Conservation (phyloP, 805 yeast genomes). For the Lipomyces yamadae region DNA sequence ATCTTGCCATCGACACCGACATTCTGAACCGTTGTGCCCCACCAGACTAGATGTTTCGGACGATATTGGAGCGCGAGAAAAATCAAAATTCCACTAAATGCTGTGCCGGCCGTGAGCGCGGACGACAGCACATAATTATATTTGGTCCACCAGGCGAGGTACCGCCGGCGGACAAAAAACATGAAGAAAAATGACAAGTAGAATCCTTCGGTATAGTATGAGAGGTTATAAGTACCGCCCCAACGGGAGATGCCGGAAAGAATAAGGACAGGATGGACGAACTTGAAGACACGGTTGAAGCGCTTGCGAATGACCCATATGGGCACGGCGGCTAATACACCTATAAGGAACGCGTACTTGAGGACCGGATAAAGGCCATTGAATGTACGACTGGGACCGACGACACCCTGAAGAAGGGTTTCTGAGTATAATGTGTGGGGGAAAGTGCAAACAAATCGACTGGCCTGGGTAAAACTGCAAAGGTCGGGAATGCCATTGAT, state of each 20-base stretch:
- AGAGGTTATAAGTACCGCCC: conserved; percentile 30
- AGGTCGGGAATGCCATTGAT: conserved; percentile 36
- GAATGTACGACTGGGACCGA: conserved; percentile 40
- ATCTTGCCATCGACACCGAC: conserved; percentile 34
- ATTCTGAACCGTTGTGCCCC: conserved; percentile 55
- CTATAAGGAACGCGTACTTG: conserved; percentile 38
- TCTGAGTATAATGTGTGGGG: conserved; percentile 39
- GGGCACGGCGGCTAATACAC: conserved; percentile 30
- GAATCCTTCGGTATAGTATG: conserved; percentile 51
- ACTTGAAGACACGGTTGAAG: conserved; percentile 15
- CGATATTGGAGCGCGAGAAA: conserved; percentile 55
- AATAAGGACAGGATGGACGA: conserved; percentile 37
- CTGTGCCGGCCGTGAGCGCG: conserved; percentile 69
- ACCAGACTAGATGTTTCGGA: conserved; percentile 53
- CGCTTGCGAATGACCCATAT: conserved; percentile 28
- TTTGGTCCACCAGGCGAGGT: conserved; percentile 74
- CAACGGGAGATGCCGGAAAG: conserved; percentile 36
- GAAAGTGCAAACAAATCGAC: conserved; percentile 39
- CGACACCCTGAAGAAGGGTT: conserved; percentile 40
- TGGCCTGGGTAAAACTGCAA: conserved; percentile 36
- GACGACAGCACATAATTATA: conserved; percentile 70
- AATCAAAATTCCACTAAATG: conserved; percentile 63
- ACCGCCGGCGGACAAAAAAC: conserved; percentile 59
- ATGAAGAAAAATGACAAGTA: conserved; percentile 58
- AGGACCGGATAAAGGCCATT: conserved; percentile 35